Evolutionary conservation across 2,329 filamentous ascomycete genomes (phyloP), one percentile per base, ranked within the genome.

Genomic region (Phaeosphaeria sp.): DNA sequence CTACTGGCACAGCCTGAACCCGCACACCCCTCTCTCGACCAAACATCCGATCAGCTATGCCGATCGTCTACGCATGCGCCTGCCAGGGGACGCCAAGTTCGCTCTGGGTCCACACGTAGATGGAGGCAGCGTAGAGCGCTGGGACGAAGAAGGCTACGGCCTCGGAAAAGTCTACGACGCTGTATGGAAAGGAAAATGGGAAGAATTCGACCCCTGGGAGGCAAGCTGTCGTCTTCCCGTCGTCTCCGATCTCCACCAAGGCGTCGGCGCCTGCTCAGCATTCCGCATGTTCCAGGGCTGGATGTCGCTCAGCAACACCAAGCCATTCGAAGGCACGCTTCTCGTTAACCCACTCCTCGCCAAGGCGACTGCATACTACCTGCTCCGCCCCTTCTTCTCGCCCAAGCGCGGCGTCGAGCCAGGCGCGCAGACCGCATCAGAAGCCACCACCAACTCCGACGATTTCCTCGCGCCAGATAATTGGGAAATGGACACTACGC

Each of bases 271-370:
- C 0, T 96, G 92, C 77, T 89, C 85, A 46, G 92, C 93, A 81
- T 93, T 97, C 77, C 86, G 94, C 40, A 90, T 92, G 84, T 94
- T 91, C 75, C 93, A 97, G 78, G 93, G 92, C 18, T 97, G 93
- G 93, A 77, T 97, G 51, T 86, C 86, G 58, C 89, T 97, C 84
- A 92, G 89, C 56, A 79, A 81, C n/a, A 89, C 87, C 0, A 87
- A 83, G 0, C 91, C 91, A 0, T 83, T 83, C 5, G 89, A 96
- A 78, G 93, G 93, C 0, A 95, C 93, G 0, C 78, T 97, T 51
- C 83, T 91, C 44, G 90, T 97, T 1, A 93, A 93, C 68, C 93
- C 93, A 0, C 81, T 96, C 51, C 78, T 95, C 46, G 84, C 85
- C 61, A 85, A 91, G 53, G 87, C 91, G 0, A 95, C 91, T 0